Evolutionary conservation across 2,329 filamentous ascomycete genomes (phyloP), one percentile per base, ranked within the genome.

Genomic region (Fulvia fulva): DNA sequence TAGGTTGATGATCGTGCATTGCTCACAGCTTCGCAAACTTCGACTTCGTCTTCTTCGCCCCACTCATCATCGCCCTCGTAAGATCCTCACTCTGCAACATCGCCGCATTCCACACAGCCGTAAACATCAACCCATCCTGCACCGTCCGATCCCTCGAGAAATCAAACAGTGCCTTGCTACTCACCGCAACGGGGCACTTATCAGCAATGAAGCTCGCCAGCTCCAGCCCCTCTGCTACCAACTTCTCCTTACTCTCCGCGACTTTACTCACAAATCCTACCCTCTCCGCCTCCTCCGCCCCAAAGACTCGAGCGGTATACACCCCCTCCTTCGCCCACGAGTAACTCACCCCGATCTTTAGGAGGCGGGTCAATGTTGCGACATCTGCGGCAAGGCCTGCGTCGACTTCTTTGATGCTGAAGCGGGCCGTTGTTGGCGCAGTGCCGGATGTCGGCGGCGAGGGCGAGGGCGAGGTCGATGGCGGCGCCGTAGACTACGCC

Each of bases 161-260:
- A 74, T 94, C 91, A 70, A 96, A 72, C 63, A 96, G 75, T 75
- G 93, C 89, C 78, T 96, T 96, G 4, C 91, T 95, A 7, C 90
- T 88, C 61, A 93, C 89, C 1, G 91, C 91, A 21, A 97, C 86
- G 0, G 93, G 93, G 69, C 89, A 94, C 81, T 97, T 97, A 12
- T 74, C 78, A 26, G 89, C 88, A 59, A 97, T 83, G 67, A 86
- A 67, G 5, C 70, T 74, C 0, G 88, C 90, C 67, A 89, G 70
- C 61, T 83, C 78, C 58, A 92, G 51, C 0, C 81, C 91, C 28
- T 81, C 81, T 44, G 76, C 75, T 23, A 95, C 71, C 1, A 87
- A 82, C 44, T 81, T 81, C 19, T 78, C 79, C 76, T 94, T 78
- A 59, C 76, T 79, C 47, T 82, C 80, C 55, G 81, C 78, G 26